Conservation (phyloP, 2,329 filamentous ascomycete genomes). For the Xylaria sp. region DNA sequence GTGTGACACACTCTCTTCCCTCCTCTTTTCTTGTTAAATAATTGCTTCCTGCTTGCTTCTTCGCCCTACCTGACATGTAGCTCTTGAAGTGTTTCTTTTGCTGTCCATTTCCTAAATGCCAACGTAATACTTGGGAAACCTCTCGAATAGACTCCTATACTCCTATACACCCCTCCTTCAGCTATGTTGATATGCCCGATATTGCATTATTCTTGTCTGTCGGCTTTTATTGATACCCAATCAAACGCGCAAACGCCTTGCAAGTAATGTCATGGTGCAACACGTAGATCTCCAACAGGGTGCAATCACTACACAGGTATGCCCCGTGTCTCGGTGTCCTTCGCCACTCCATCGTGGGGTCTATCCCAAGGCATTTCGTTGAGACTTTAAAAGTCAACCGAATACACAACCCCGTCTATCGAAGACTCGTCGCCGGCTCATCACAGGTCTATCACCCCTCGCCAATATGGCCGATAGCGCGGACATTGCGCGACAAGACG, state of each 20-base stretch:
- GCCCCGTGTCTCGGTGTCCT: conserved; percentile 38
- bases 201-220: conserved; percentile 29
- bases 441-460: conserved; percentile 24
- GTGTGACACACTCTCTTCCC: conserved; percentile 25
- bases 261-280: conserved; percentile 43
- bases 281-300: conserved; percentile 31
- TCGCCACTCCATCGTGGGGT: conserved; percentile 27
- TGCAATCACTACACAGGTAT: conserved; percentile 39
- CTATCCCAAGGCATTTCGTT: conserved; percentile 28
- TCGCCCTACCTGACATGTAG: conserved; percentile 17
- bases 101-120: not conserved
- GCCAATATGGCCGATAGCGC: conserved; percentile 44
- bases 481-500: conserved; percentile 35
- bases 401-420: conserved; percentile 8
- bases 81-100: conserved; percentile 4
- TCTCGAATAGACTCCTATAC: conserved; percentile 8
- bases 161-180: conserved; percentile 1
- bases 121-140: not conserved
- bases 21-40: conserved; percentile 8
- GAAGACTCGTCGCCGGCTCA: conserved; percentile 22
- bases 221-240: conserved; percentile 39
- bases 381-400: conserved; percentile 26
- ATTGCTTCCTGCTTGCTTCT: not conserved
- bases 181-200: conserved; percentile 14
- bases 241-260: conserved; percentile 33